phyloP scores from a whole-genome alignment of 805 yeast species.

The Metschnikowia amazonensis region DNA sequence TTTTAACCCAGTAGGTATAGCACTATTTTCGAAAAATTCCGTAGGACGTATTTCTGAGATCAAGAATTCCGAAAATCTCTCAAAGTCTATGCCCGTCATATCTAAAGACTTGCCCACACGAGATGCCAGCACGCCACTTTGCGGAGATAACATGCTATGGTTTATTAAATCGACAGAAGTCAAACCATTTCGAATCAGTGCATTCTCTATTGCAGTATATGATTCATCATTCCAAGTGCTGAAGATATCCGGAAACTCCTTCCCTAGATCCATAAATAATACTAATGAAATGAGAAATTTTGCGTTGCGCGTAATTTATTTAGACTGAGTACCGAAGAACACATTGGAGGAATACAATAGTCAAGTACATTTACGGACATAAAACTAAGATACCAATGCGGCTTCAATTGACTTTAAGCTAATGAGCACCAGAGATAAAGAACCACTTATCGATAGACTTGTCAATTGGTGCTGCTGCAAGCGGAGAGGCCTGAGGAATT shows the following conservation, averaged over 20 bases:
- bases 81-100: background rate
- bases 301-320: background rate
- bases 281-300: background rate
- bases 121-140: background rate
- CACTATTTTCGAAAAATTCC: background rate
- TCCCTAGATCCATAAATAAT: conserved; percentile 1
- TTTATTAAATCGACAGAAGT: conserved; percentile 3
- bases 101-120: conserved; percentile 1
- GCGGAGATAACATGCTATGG: background rate
- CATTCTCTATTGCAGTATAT: background rate
- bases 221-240: conserved; percentile 2
- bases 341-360: background rate
- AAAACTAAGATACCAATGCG: too few relatives aligned
- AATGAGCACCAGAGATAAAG: conserved; percentile 81
- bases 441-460: conserved; percentile 98
- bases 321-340: background rate
- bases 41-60: background rate
- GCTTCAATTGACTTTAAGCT: conserved; percentile 11
- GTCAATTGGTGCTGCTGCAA: conserved; percentile 91
- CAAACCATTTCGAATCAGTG: background rate
- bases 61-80: background rate
- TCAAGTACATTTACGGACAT: background rate
- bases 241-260: background rate
- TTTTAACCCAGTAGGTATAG: conserved; percentile 10
- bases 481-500: conserved; percentile 68